These are phyloP conservation scores for Saccharomycopsis phalli DNA, from an alignment of 1,139 yeast species.

Conservation along the genomic window DNA sequence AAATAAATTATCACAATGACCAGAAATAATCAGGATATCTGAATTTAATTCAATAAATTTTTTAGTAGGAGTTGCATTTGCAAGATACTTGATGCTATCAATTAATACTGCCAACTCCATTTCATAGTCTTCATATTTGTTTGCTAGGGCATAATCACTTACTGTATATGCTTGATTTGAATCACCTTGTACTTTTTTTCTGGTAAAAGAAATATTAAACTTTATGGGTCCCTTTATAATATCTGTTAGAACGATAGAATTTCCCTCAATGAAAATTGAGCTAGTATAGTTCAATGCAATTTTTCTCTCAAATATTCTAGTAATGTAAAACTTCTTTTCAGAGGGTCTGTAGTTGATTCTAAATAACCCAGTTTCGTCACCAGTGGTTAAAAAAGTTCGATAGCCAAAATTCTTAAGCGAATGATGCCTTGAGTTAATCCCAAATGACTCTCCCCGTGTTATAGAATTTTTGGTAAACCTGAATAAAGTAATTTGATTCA, in stretches of 20 bases:
- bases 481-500: constrained; percentile 8
- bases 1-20: too few species aligned
- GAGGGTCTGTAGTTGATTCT: constrained; percentile 16
- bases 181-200: background rate
- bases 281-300: constrained; percentile 3
- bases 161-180: constrained; percentile 16
- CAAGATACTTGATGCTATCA: too few species aligned
- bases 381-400: constrained; percentile 13
- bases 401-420: constrained; percentile 17
- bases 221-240: constrained; percentile 8
- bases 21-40: too few species aligned
- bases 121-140: constrained; percentile 19
- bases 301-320: constrained; percentile 7
- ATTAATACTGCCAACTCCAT: constrained; percentile 6
- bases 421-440: background rate
- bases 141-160: constrained; percentile 18
- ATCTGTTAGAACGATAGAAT: constrained; percentile 14
- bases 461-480: too few species aligned
- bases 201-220: constrained; percentile 10
- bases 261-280: constrained; percentile 2
- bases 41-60: too few species aligned
- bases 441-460: too few species aligned
- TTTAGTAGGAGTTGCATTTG: too few species aligned
- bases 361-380: constrained; percentile 13
- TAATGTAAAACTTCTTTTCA: constrained; percentile 9